Conservation (phyloP, 2,329 filamentous ascomycete species). For the Fusarium sororula region DNA sequence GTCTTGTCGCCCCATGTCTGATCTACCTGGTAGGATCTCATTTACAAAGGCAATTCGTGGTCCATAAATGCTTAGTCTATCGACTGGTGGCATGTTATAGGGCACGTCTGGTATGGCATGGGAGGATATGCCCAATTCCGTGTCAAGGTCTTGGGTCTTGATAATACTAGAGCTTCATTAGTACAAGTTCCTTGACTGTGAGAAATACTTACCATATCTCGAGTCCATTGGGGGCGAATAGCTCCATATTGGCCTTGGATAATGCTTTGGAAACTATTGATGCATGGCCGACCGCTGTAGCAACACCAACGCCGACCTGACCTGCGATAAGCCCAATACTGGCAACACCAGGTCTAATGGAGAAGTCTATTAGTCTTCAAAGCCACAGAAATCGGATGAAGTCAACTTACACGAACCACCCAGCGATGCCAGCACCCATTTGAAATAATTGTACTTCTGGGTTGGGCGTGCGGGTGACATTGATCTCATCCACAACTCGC, state of each 20-base stretch:
- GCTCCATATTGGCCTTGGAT: background rate
- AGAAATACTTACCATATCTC: background rate
- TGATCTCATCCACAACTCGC: background rate
- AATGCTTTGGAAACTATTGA: background rate
- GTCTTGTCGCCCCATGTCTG: background rate
- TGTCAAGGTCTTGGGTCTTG: background rate
- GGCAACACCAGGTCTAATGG: background rate
- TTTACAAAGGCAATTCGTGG: background rate
- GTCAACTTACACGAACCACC: background rate
- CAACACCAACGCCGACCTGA: background rate
- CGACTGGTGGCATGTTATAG: background rate
- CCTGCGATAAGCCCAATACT: background rate
- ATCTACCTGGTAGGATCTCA: background rate
- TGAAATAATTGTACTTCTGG: background rate
- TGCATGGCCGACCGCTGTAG: background rate
- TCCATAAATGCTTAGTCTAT: background rate
- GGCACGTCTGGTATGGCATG: background rate
- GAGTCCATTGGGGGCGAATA: background rate
- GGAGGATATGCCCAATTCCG: background rate
- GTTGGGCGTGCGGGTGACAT: background rate
- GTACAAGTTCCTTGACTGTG: fast-evolving
- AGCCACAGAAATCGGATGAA: fast-evolving
- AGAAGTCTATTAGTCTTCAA: background rate
- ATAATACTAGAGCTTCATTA: background rate
- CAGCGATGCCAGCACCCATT: background rate